Evolutionary conservation across 768 basidiomycete species (phyloP), one percentile per base, ranked within the genome.

Genomic region (Pleurotus giganteus): DNA sequence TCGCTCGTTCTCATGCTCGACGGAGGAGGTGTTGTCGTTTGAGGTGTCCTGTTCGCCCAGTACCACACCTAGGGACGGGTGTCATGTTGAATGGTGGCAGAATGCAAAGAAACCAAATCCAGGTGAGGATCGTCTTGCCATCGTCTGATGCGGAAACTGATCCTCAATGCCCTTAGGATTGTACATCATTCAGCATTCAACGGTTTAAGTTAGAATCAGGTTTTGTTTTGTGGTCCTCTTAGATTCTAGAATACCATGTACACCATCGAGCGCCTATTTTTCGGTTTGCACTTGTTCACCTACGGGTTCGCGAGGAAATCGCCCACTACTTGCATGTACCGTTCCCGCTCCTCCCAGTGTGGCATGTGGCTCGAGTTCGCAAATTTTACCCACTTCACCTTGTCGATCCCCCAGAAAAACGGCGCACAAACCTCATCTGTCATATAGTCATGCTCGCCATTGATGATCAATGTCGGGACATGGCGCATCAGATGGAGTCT

Each of bases 391-490:
- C 69, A 73, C 46, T 65, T 69, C 17, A 67, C 64, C 23, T 62
- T 60, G 24, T 63, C 58, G 12, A 73, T 66, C 15, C 58, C 55
- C 27, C 53, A 42, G 47, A 74, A 70, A 53, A 69, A 75, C 2
- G 74, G 74, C 21, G 6, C 44, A 4, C 67, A 41, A 15, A 65
- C 67, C 7, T 62, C 61, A 55, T 77, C 74, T 21, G 70, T 65
- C 39, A 71, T 74, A 51, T 67, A 65, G 49, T 78, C 79, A 52
- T 72, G 64, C 9, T 55, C 57, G 1, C 71, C 74, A 28, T 75
- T 74, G 39, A 68, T 66, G 6, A 74, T 41, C 9, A 72, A 62
- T 3, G 67, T 71, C 4, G 67, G 66, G 12, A 58, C 58, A 24
- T 58, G 54, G 47, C 58, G 55, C 53, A 73, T 69, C 13, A 57